Base-by-base conservation (phyloP, 108 stramenopile species). In the Fragilaria crotonensis region DNA sequence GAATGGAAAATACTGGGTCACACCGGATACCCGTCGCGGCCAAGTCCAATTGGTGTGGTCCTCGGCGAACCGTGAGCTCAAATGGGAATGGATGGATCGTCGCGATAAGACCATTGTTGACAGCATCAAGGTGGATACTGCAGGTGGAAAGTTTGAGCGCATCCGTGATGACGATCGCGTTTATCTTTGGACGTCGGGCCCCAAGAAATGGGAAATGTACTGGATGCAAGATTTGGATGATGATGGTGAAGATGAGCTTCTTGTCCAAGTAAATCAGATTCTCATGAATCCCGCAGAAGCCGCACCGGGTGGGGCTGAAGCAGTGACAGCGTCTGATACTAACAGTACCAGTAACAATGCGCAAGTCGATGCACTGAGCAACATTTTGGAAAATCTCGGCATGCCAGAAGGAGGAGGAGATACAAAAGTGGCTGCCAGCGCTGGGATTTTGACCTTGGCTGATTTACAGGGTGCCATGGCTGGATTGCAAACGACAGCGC, bases 381-480 rank as follows among this genome's bases (percentile, higher is more conserved):
- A 78, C 41, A 90, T 90, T 70, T 59, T 90, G 46, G 85, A 87
- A 63, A 90, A 90, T 59, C 66, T 91, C 28, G 89, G 89, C 18
- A 79, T 87, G 68, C 89, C 89, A 77, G 79, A 76, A 7, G 74
- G 63, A 32, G 74, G 47, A 19, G 49, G 51, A 17, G 45, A 41
- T 21, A 33, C 31, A 19, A 32, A 60, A 9, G 41, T 73, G 50
- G 29, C 58, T 21, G 23, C 64, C 44, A 19, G 36, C 19, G 33
- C 66, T 46, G n/a, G 21, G 14, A 7, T 59, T 41, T 52, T 90
- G 41, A 87, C 89, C 23, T 51, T 87, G 57, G 78, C 84, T 0
- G 85, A 90, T 50, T 57, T 87, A 44, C 85, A 85, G 55, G 81
- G 83, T 17, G 89, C 83, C 67, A 90, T 87, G 84, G 83, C 80